phyloP scores from a whole-genome alignment of 306 rosid species.

The Begonia peltatifolia region DNA sequence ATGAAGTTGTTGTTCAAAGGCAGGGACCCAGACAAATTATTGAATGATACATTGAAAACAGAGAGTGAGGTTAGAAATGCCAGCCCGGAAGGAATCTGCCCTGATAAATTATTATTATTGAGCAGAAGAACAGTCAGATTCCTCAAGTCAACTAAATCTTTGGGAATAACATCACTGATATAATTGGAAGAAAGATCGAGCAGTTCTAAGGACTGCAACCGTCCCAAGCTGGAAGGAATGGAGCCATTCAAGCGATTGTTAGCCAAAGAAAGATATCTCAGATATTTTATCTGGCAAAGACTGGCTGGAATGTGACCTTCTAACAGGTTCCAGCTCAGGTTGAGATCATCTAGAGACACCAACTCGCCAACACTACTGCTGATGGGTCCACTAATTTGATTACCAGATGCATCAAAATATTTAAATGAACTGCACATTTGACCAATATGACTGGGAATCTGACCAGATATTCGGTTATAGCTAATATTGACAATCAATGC shows the following conservation, averaged over 20 bases:
- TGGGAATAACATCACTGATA: slow-evolving; percentile 75
- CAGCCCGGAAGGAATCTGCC: slow-evolving; percentile 72
- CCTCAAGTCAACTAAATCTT: slow-evolving; percentile 38
- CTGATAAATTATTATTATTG: slow-evolving; percentile 61
- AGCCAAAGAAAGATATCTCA: slow-evolving; percentile 56
- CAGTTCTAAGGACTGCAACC: slow-evolving; percentile 45
- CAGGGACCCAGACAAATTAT: slow-evolving; percentile 74
- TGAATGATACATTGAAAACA: slow-evolving; percentile 73
- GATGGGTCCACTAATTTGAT: slow-evolving; percentile 43
- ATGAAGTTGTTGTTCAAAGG: slow-evolving; percentile 37
- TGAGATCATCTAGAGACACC: slow-evolving; percentile 46
- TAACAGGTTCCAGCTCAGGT: slow-evolving; percentile 58
- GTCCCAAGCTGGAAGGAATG: slow-evolving; percentile 57
- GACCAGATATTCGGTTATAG: slow-evolving; percentile 42
- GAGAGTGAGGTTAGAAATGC: slow-evolving; percentile 56
- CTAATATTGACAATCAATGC: slow-evolving; percentile 57
- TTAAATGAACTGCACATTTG: slow-evolving; percentile 43
- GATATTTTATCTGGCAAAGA: slow-evolving; percentile 42
- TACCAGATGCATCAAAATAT: slow-evolving; percentile 59
- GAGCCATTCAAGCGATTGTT: slow-evolving; percentile 46
- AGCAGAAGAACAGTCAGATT: slow-evolving; percentile 56
- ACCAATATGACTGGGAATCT: slow-evolving; percentile 37
- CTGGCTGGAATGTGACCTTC: slow-evolving; percentile 43
- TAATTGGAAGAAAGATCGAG: slow-evolving; percentile 66
- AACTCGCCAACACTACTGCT: slow-evolving; percentile 32